Evolutionary conservation across 1,284 basidiomycete genomes (phyloP).

Genomic region (Rugosomyces carneus): DNA sequence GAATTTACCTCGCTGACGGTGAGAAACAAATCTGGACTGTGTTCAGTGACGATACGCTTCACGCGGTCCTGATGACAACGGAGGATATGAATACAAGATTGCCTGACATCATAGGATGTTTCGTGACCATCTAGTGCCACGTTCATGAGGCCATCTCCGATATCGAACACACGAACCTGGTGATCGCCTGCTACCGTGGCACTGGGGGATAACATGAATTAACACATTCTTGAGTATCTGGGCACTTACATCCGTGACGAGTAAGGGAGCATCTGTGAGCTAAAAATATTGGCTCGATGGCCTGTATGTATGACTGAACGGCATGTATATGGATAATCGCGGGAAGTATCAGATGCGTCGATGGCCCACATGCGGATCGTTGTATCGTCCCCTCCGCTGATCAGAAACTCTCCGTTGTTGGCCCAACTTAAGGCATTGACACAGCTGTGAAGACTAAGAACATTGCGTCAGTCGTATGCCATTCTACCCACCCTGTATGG

Average conservation of each 20-base stretch:
- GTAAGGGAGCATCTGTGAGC: slow-evolving; percentile 75
- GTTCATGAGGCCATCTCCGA: slow-evolving; percentile 42
- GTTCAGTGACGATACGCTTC: slow-evolving; percentile 81
- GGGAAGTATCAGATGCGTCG: slow-evolving; percentile 37
- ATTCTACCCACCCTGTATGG: slow-evolving; percentile 55
- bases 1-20: slow-evolving; percentile 71
- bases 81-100: slow-evolving; percentile 49
- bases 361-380: slow-evolving; percentile 48
- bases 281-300: slow-evolving; percentile 87
- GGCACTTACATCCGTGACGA: slow-evolving; percentile 55
- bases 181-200: slow-evolving; percentile 76
- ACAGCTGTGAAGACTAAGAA: slow-evolving; percentile 41
- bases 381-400: slow-evolving; percentile 81
- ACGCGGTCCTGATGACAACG: slow-evolving; percentile 65
- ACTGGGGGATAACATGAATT: slow-evolving; percentile 29
- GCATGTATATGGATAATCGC: slow-evolving; percentile 66
- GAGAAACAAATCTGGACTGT: slow-evolving; percentile 79
- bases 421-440: slow-evolving; percentile 88
- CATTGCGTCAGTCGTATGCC: slow-evolving; percentile 2
- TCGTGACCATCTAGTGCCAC: slow-evolving; percentile 25
- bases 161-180: slow-evolving; percentile 80
- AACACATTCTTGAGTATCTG: not conserved
- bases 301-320: slow-evolving; percentile 67
- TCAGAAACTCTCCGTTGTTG: slow-evolving; percentile 62
- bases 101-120: slow-evolving; percentile 34